These are phyloP conservation scores for Backusella mclennaniae DNA, from an alignment of 192 early-diverging fungal species.

Conservation along the genomic window DNA sequence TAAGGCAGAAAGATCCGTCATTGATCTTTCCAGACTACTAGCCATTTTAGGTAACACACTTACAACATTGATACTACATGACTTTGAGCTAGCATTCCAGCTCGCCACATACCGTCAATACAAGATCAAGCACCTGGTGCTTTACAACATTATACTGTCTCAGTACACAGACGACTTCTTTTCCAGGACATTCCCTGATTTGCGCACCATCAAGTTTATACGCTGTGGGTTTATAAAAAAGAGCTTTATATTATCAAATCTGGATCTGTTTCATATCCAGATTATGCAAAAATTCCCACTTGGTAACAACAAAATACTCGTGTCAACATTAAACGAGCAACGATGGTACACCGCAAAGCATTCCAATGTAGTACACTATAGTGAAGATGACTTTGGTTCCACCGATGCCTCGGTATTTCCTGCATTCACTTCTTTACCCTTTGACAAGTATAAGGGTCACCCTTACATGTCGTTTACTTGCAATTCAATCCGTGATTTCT, in stretches of 20 bases:
- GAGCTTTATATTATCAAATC: background rate
- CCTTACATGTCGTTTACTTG: background rate
- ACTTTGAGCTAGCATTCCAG: background rate
- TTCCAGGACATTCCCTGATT: background rate
- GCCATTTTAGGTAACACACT: background rate
- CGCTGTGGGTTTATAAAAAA: background rate
- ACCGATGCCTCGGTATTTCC: background rate
- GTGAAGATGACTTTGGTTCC: background rate
- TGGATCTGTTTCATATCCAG: background rate
- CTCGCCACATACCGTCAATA: background rate
- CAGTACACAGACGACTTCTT: background rate
- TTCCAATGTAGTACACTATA: background rate
- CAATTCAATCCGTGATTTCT: background rate
- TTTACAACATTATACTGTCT: background rate
- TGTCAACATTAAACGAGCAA: background rate
- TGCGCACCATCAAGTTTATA: background rate
- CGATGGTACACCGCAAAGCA: background rate
- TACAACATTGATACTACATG: background rate
- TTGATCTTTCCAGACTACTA: background rate
- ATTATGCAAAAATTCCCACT: slow-evolving; percentile 10
- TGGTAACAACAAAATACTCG: background rate
- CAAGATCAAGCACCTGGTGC: background rate
- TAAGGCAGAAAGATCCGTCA: background rate
- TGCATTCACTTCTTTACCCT: background rate
- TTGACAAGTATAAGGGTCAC: background rate